A percentile compares a stretch with the other conserved stretches of the same genome.
Conservation (phyloP, 2,329 filamentous ascomycete genomes). For the Chrysoporthe puriensis region DNA sequence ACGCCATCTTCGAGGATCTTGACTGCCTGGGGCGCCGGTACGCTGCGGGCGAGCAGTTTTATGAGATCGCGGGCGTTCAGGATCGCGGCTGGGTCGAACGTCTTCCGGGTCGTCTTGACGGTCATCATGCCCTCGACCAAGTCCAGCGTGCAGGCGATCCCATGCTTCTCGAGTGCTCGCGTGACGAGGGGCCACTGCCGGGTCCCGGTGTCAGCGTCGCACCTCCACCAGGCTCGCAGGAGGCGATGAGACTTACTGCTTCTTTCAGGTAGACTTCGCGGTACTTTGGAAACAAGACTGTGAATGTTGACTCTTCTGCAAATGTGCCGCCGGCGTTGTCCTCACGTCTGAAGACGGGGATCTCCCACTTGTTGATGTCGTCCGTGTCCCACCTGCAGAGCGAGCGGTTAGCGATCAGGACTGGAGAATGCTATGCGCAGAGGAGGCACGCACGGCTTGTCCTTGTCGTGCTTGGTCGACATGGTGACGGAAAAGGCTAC, state of each 20-base stretch:
- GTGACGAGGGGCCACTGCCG: conserved; percentile 84
- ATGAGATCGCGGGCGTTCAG: conserved; percentile 93
- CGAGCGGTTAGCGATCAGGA: conserved; percentile 3
- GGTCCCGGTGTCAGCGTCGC: conserved; percentile 22
- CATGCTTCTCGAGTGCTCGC: conserved; percentile 80
- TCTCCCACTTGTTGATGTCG: conserved; percentile 96
- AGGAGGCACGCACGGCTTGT: conserved; percentile 64
- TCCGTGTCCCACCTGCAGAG: conserved; percentile 77
- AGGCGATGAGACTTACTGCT: conserved; percentile 45
- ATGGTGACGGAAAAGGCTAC: conserved; percentile 47
- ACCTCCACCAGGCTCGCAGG: neutral
- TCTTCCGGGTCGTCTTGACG: conserved; percentile 89
- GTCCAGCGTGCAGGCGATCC: conserved; percentile 90
- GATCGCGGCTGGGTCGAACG: conserved; percentile 80
- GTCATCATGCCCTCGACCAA: conserved; percentile 96
- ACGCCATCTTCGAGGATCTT: conserved; percentile 93
- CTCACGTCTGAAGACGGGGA: conserved; percentile 81
- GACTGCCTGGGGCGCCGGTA: conserved; percentile 89
- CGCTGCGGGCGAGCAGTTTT: conserved; percentile 86
- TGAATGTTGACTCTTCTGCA: conserved; percentile 89
- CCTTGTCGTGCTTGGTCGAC: conserved; percentile 87
- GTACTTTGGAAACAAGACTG: conserved; percentile 90
- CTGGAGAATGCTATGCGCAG: neutral
- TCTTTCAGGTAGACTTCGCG: conserved; percentile 92
- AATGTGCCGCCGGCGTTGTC: conserved; percentile 88